Percentiles rank a stretch among this genome's conserved stretches.
Conservation (phyloP, 352 stramenopile species). For the Globisporangium takayamanum region DNA sequence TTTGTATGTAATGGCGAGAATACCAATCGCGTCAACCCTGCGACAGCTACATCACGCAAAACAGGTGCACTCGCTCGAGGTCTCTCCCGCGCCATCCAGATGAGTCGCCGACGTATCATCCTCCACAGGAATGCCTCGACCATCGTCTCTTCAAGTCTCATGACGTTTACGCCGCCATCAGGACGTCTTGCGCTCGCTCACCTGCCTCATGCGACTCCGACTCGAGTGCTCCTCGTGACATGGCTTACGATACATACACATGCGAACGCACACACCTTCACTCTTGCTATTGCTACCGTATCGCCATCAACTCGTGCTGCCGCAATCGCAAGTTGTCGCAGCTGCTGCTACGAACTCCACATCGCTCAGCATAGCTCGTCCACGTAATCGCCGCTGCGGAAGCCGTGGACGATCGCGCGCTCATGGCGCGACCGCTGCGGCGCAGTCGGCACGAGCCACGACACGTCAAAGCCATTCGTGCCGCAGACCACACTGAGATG, state of each 20-base stretch:
- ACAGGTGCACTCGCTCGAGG: background rate
- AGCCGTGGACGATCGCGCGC: constrained; percentile 56
- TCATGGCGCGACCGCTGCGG: constrained; percentile 42
- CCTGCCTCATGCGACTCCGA: no score
- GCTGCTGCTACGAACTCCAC: no score
- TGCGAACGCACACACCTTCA: no score
- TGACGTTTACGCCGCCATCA: no score
- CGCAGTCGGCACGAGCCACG: constrained; percentile 57
- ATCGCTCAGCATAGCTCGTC: background rate
- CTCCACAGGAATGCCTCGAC: no score
- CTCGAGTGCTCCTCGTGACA: no score
- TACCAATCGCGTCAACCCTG: background rate
- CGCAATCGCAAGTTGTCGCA: background rate
- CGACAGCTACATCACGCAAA: background rate
- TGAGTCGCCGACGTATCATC: no score
- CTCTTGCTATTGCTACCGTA: background rate
- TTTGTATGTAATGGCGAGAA: background rate
- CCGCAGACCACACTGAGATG: constrained; percentile 74
- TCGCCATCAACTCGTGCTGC: background rate
- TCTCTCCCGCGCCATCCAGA: no score
- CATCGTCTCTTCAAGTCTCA: no score
- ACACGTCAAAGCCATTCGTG: constrained; percentile 54
- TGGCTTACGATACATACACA: no score
- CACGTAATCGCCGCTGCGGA: constrained; percentile 21
- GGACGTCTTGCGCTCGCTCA: no score